phyloP scores from a whole-genome alignment of 2,329 filamentous ascomycete species.

The Neoarthrinium moseri region DNA sequence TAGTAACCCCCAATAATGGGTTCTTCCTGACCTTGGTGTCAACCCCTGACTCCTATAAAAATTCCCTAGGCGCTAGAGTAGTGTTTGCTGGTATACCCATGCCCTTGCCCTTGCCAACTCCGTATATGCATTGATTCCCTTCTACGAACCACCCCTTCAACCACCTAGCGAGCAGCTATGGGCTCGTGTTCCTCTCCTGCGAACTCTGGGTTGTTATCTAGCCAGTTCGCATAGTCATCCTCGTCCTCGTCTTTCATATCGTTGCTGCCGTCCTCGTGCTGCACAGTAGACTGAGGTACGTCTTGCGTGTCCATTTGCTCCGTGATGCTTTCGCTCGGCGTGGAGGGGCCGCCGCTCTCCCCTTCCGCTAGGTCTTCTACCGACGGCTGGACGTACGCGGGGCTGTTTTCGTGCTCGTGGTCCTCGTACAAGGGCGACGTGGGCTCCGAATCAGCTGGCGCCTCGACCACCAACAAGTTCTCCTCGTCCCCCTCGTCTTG shows the following conservation, averaged over 20 bases:
- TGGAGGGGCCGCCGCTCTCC: slow-evolving; percentile 10
- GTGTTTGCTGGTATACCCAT: too few species aligned
- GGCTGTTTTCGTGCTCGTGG: slow-evolving; percentile 12
- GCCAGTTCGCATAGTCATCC: slow-evolving; percentile 29
- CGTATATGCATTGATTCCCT: too few species aligned
- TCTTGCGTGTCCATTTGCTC: neutral
- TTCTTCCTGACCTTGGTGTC: too few species aligned
- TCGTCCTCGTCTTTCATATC: slow-evolving; percentile 18
- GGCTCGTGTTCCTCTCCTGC: slow-evolving; percentile 14
- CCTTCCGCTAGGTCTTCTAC: slow-evolving; percentile 25
- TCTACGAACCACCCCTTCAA: too few species aligned
- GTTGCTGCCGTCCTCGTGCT: neutral
- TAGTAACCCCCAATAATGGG: too few species aligned
- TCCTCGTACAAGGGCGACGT: slow-evolving; percentile 21
- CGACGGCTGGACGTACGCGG: slow-evolving; percentile 24
- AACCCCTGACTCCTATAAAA: too few species aligned
- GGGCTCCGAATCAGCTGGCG: slow-evolving; percentile 29
- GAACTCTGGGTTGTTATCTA: slow-evolving; percentile 27
- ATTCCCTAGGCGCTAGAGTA: too few species aligned
- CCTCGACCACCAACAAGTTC: slow-evolving; percentile 28
- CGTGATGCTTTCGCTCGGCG: slow-evolving; percentile 7
- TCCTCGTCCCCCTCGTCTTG: slow-evolving; percentile 22
- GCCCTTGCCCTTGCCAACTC: too few species aligned
- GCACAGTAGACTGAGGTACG: slow-evolving; percentile 4
- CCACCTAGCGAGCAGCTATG: too few species aligned